Base-by-base conservation (phyloP, 1,284 basidiomycete genomes). In the Tilletia indica region DNA sequence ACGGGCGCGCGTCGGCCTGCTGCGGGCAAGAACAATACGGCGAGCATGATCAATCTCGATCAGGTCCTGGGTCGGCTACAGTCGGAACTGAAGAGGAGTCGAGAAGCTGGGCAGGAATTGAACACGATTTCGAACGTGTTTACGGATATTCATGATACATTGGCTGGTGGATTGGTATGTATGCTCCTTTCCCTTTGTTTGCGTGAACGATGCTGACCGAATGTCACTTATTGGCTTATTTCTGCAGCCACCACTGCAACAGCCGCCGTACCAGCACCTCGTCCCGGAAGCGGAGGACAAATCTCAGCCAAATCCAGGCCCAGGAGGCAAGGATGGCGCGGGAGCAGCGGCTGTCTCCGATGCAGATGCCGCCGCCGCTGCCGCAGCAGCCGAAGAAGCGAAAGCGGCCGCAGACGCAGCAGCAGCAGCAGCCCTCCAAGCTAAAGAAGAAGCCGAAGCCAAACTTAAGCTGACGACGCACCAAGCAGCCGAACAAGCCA, bases 101-200 rank as follows among this genome's bases (percentile, higher is more conserved):
- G 93, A 21, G 94, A 98, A 82, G 96, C 94, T 0, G 92, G 93
- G n/a, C 88, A 90, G 0, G 95, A 99, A 83, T 87, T 99, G 4
- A 90, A 91, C 78, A 89, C 89, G 0, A 86, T 99, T 51, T 91
- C 89, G 25, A 88, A 88, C n/a, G 88, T 92, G 1, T 93, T 99
- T 89, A 90, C 87, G 64, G 94, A 97, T 48, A 93, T 98, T 64
- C 92, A 94, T 74, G 94, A 97, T 78, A 94, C 93, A 0, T 87
- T 99, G 2, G 92, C 92, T 45, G 95, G 95, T 4, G 89, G 90
- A 61, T 70, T 74, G 58, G 68, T 68, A 21, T 48, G 70, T 68
- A 31, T 31, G 6, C 21, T 25, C 21, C 21, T 14, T 14, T 58
- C 2, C 3, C 21, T 48, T 25, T 36, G 5, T 21, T 36, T 63